These are phyloP conservation scores for Ogataea nitratoaversa DNA, from an alignment of 805 yeast species.

Conservation along the genomic window DNA sequence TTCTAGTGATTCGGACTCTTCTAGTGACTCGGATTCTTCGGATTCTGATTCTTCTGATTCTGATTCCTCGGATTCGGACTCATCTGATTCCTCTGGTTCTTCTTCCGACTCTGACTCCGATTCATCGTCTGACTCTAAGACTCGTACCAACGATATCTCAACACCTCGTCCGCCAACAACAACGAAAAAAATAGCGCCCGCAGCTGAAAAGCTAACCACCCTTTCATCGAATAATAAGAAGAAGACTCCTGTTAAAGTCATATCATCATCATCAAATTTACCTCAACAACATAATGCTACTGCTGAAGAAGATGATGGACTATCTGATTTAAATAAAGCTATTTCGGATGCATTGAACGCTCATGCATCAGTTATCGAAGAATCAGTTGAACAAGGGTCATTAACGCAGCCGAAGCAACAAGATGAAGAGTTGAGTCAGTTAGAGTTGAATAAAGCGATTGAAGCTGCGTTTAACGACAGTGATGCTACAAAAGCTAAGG, in stretches of 20 bases:
- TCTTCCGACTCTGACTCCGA: not conserved
- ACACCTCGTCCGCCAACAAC: not conserved
- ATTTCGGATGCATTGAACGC: constrained; percentile 13
- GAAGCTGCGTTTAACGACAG: constrained; percentile 21
- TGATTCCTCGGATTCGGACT: no score
- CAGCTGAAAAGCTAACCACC: not conserved
- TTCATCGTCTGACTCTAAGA: not conserved
- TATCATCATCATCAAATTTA: not conserved
- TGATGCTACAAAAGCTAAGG: not conserved
- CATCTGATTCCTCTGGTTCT: not conserved
- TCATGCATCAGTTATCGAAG: constrained; percentile 4
- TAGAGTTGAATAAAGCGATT: constrained; percentile 25
- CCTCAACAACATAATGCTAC: not conserved
- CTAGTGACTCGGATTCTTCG: not conserved
- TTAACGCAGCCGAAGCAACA: not conserved
- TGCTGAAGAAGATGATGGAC: not conserved
- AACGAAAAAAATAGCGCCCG: not conserved
- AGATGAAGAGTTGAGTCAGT: constrained; percentile 15
- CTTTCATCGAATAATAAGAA: not conserved
- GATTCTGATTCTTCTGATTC: constrained; percentile 1
- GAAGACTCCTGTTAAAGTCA: not conserved
- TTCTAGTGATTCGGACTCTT: not conserved
- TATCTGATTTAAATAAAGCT: constrained; percentile 12
- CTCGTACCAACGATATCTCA: not conserved
- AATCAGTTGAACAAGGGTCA: not conserved